phyloP scores from a whole-genome alignment of 148 eudicot species.

The Rhododendron vialii region DNA sequence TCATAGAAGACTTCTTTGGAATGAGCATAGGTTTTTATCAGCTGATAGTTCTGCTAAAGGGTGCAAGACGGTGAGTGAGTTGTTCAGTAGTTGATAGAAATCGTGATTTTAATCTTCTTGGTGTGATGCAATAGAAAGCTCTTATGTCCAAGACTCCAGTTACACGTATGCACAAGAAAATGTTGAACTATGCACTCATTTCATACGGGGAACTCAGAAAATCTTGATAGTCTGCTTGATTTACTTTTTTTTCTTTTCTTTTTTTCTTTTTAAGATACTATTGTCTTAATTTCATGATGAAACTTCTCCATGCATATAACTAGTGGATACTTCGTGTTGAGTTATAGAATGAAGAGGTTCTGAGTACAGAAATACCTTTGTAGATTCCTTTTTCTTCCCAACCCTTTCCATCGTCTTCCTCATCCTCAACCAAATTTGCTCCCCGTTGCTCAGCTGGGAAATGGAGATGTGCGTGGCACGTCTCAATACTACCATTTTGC shows the following conservation, averaged over 20 bases:
- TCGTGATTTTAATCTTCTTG: neutral
- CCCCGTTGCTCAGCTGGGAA: neutral
- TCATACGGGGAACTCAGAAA: neutral
- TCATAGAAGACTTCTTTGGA: conserved; percentile 76
- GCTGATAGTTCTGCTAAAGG: conserved; percentile 19
- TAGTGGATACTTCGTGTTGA: neutral
- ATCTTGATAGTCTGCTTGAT: neutral
- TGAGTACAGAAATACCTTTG: neutral
- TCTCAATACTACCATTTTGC: neutral
- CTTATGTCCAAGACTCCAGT: neutral
- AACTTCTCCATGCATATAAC: neutral
- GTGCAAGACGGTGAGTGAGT: conserved; percentile 39
- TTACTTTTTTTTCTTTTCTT: neutral
- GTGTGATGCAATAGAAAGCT: conserved; percentile 1
- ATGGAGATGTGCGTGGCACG: neutral
- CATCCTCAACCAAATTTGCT: neutral
- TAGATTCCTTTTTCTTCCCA: neutral
- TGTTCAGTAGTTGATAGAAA: neutral
- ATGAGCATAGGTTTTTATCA: conserved; percentile 52
- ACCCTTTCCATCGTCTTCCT: neutral
- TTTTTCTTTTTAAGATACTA: neutral
- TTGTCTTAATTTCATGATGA: neutral
- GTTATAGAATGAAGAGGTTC: neutral
- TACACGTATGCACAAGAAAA: neutral
- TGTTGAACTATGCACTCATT: neutral